Percentiles rank a stretch among this genome's conserved stretches.
Conservation (phyloP, 1,284 basidiomycete species). For the Xerocomus nothofagi region DNA sequence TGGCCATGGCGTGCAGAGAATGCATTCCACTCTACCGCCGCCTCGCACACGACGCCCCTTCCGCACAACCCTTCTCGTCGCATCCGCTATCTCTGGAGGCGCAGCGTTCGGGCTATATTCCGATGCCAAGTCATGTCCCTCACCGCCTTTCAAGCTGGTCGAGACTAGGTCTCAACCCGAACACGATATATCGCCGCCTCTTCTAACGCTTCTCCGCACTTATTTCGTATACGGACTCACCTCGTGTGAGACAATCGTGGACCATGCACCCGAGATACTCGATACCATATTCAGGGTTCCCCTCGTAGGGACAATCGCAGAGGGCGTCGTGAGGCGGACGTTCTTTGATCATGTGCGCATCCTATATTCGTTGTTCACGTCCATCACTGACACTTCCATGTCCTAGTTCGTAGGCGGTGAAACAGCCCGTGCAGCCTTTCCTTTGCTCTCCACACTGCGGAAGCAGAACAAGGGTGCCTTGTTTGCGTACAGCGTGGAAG, state of each 20-base stretch:
- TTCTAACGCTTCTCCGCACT: constrained; percentile 52
- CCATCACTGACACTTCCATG: background rate
- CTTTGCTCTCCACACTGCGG: constrained; percentile 64
- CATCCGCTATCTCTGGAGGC: constrained; percentile 22
- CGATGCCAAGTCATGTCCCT: constrained; percentile 30
- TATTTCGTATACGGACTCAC: constrained; percentile 84
- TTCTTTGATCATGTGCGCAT: constrained; percentile 78
- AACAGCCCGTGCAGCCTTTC: constrained; percentile 67
- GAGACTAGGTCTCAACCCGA: background rate
- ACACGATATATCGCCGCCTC: constrained; percentile 14
- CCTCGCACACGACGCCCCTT: constrained; percentile 4
- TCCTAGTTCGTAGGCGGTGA: constrained; percentile 86
- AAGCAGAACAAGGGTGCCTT: constrained; percentile 73
- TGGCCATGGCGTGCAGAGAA: background rate
- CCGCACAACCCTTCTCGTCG: constrained; percentile 18
- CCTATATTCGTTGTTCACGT: background rate
- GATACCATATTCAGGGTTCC: constrained; percentile 63
- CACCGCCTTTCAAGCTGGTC: constrained; percentile 22
- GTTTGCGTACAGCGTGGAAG: constrained; percentile 86
- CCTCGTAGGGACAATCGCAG: constrained; percentile 62
- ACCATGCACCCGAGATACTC: constrained; percentile 75
- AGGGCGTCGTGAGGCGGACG: constrained; percentile 73
- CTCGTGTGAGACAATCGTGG: constrained; percentile 76
- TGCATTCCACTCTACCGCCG: constrained; percentile 3
- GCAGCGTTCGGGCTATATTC: constrained; percentile 22